Conservation (phyloP, 305 asterid species). For the Caryopteris hybrid region DNA sequence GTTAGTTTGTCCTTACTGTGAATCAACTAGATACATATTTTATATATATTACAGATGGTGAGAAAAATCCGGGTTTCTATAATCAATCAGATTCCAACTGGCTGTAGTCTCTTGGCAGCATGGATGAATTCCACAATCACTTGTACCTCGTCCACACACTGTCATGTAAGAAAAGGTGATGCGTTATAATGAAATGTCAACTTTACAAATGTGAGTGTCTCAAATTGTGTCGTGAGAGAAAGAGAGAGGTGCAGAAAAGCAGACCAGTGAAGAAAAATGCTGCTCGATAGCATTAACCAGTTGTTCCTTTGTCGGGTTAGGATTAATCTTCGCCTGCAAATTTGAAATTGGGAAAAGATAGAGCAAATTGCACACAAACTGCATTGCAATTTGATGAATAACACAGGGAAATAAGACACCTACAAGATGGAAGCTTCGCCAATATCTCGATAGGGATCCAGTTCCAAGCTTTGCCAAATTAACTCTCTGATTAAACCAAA, state of each 20-base stretch:
- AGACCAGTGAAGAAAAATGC: conserved; percentile 76
- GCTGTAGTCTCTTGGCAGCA: conserved; percentile 58
- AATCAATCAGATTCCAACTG: conserved; percentile 31
- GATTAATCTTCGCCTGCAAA: conserved; percentile 49
- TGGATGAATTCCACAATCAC: conserved; percentile 72
- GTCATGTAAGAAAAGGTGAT: conserved; percentile 18
- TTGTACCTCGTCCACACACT: conserved; percentile 72
- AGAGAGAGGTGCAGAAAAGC: not conserved
- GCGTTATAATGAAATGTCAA: too few relatives aligned
- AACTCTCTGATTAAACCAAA: conserved; percentile 37
- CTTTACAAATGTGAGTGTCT: too few relatives aligned
- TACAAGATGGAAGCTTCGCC: conserved; percentile 68
- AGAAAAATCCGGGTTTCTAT: conserved; percentile 15
- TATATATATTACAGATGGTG: conserved; percentile 33
- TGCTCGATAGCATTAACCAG: conserved; percentile 58
- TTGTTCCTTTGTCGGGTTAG: conserved; percentile 67
- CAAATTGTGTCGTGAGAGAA: too few relatives aligned
- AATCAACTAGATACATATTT: conserved; percentile 26
- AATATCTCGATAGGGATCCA: conserved; percentile 79
- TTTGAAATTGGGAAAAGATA: not conserved
- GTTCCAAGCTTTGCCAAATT: conserved; percentile 73
- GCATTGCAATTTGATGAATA: not conserved
- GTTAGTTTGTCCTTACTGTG: conserved; percentile 29
- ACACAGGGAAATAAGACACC: conserved; percentile 20
- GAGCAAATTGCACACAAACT: not conserved